phyloP scores from a whole-genome alignment of 495 filamentous ascomycete species.

The Aspergillus olivimuriae region DNA sequence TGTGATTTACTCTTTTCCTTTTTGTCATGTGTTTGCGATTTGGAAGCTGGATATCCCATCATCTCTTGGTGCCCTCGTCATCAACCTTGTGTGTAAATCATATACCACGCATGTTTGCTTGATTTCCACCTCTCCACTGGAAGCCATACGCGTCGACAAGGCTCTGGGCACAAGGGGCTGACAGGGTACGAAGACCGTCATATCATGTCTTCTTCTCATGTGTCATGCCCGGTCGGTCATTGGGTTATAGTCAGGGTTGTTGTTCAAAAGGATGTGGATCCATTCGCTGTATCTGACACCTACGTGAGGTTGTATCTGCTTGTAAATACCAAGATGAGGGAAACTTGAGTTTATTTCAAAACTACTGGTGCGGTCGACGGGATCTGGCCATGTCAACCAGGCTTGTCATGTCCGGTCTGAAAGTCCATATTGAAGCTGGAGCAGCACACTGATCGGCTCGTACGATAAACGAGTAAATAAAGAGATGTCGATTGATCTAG shows the following conservation, averaged over 20 bases:
- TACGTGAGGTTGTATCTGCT: constrained; percentile 7
- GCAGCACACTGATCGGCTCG: too few species aligned
- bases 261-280: constrained; percentile 22
- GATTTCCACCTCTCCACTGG: constrained; percentile 24
- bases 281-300: constrained; percentile 11
- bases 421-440: too few species aligned
- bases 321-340: background rate
- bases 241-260: constrained; percentile 30
- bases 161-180: constrained; percentile 25
- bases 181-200: constrained; percentile 30
- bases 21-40: constrained; percentile 13
- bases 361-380: too few species aligned
- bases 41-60: constrained; percentile 40
- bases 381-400: too few species aligned
- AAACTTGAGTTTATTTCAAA: background rate
- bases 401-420: too few species aligned
- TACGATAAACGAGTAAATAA: too few species aligned
- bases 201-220: constrained; percentile 40
- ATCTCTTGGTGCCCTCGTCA: constrained; percentile 24
- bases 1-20: constrained; percentile 5
- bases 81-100: constrained; percentile 37
- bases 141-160: constrained; percentile 22
- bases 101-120: constrained; percentile 30
- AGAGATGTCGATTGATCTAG: too few species aligned
- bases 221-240: constrained; percentile 38